phyloP scores from a whole-genome alignment of 306 rosid genomes.

The Vicia faba region DNA sequence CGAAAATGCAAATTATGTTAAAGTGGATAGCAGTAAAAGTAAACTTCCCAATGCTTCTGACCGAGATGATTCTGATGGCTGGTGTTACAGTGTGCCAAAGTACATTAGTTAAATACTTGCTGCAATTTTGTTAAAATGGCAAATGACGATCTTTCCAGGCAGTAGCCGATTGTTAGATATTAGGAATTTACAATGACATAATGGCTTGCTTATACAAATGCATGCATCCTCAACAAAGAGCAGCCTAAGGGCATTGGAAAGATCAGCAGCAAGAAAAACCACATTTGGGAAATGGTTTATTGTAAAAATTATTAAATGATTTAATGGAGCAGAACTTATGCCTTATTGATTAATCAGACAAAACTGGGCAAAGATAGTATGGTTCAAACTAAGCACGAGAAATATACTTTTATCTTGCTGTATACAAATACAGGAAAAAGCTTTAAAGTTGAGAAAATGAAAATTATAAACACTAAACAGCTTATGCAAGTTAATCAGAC shows the following conservation, averaged over 20 bases:
- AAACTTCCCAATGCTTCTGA: not conserved
- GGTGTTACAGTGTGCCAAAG: not conserved
- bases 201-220: constrained; percentile 1
- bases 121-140: not conserved
- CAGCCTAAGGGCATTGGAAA: not conserved
- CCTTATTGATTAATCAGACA: constrained; percentile 18
- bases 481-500: constrained; percentile 25
- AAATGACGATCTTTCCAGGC: not conserved
- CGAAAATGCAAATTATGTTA: no score
- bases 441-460: constrained; percentile 17
- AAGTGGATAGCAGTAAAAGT: no score
- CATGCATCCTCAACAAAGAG: not conserved
- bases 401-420: constrained; percentile 19
- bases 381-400: constrained; percentile 26
- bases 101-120: not conserved
- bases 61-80: not conserved
- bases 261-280: not conserved
- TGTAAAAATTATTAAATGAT: not conserved
- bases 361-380: constrained; percentile 20
- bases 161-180: not conserved
- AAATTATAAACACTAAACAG: constrained; percentile 1
- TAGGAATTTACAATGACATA: not conserved
- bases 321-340: constrained; percentile 19
- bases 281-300: not conserved
- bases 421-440: constrained; percentile 10